A percentile compares a stretch with the other conserved stretches of the same genome.
phyloP scores from a whole-genome alignment of 2,329 filamentous ascomycete genomes.

The Exserohilum turcica region DNA sequence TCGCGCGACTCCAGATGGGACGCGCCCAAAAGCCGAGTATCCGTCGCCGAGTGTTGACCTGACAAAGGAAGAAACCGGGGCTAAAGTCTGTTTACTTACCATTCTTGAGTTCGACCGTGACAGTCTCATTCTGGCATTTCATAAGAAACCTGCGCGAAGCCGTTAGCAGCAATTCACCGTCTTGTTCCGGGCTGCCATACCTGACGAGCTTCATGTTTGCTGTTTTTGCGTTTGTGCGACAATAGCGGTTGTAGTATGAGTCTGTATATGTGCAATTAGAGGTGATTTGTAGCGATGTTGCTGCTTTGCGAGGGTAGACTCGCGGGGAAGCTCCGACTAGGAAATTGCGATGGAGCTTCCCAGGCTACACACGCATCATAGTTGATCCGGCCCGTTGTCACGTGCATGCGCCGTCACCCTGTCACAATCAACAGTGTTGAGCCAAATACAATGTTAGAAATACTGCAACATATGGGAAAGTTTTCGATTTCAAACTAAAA shows the following conservation, averaged over 20 bases:
- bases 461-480: neutral
- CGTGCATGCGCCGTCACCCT: conserved; percentile 8
- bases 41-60: neutral
- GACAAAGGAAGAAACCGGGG: neutral
- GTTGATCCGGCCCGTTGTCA: conserved; percentile 20
- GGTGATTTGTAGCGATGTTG: conserved; percentile 13
- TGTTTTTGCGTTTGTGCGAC: neutral
- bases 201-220: conserved; percentile 47
- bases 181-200: conserved; percentile 18
- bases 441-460: neutral
- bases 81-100: conserved; percentile 59
- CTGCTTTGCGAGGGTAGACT: conserved; percentile 21
- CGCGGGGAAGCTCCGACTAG: conserved; percentile 29
- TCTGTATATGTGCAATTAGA: neutral
- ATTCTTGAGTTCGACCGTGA: conserved; percentile 98
- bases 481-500: too few relatives aligned
- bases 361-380: conserved; percentile 23
- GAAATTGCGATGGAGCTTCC: conserved; percentile 30
- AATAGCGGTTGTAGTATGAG: neutral
- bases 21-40: neutral
- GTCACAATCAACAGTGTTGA: neutral
- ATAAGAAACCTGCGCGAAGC: conserved; percentile 78
- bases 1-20: conserved; percentile 5
- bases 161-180: conserved; percentile 24
- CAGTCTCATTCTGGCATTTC: conserved; percentile 99